Evolutionary conservation across 495 filamentous ascomycete genomes (phyloP).

Genomic region (Penicillium desertorum): DNA sequence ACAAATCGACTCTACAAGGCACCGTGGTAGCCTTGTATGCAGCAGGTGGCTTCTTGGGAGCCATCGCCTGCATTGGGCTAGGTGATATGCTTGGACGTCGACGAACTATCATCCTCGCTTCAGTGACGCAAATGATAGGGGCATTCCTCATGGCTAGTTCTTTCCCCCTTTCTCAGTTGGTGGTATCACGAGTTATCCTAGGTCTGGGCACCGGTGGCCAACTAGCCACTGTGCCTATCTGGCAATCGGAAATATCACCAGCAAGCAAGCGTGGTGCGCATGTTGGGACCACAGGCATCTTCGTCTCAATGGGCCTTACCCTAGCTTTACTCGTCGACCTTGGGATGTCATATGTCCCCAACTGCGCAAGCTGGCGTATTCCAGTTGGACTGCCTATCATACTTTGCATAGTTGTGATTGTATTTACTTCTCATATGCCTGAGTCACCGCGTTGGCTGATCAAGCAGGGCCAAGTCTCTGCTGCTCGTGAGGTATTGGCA

Average conservation of each 20-base stretch:
- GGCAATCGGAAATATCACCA: slow-evolving; percentile 47
- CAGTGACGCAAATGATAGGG: slow-evolving; percentile 28
- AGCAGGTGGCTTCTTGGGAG: slow-evolving; percentile 24
- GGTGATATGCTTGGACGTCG: slow-evolving; percentile 28
- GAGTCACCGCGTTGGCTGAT: slow-evolving; percentile 62
- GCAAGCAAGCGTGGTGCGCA: slow-evolving; percentile 35
- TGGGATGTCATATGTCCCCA: slow-evolving; percentile 41
- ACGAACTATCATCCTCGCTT: slow-evolving; percentile 21
- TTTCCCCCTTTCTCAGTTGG: slow-evolving; percentile 27
- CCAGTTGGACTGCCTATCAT: slow-evolving; percentile 51
- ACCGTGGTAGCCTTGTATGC: slow-evolving; percentile 30
- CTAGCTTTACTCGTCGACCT: slow-evolving; percentile 41
- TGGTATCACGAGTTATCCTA: slow-evolving; percentile 39
- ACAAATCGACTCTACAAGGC: slow-evolving; percentile 20
- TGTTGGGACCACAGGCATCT: slow-evolving; percentile 36
- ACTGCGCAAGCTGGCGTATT: slow-evolving; percentile 46
- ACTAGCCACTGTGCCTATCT: slow-evolving; percentile 43
- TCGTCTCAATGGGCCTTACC: slow-evolving; percentile 52
- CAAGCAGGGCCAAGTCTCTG: slow-evolving; percentile 45
- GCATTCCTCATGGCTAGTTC: slow-evolving; percentile 38
- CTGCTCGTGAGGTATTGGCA: slow-evolving; percentile 44
- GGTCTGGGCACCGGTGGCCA: slow-evolving; percentile 56
- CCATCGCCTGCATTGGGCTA: slow-evolving; percentile 21
- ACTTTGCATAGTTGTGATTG: slow-evolving; percentile 54
- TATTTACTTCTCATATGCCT: slow-evolving; percentile 55